These are phyloP conservation scores for Mycena rosella DNA, from an alignment of 768 basidiomycete species.

Conservation along the genomic window DNA sequence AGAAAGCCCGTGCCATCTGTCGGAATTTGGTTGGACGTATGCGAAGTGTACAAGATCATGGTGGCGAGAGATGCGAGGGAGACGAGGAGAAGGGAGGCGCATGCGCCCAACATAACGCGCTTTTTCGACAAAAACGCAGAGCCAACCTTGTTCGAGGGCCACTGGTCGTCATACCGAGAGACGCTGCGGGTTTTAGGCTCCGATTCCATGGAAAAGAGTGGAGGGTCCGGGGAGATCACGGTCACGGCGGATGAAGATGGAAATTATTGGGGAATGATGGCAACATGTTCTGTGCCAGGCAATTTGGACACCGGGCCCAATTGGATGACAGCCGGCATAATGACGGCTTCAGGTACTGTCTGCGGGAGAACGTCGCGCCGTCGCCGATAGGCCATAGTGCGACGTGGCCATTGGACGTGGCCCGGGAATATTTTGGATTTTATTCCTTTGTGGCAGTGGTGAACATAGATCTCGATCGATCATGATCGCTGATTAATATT, in stretches of 20 bases:
- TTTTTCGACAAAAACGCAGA: conserved; percentile 29
- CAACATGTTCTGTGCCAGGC: background rate
- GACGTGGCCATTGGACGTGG: too few species aligned
- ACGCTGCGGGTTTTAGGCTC: conserved; percentile 6
- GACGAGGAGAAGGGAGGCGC: conserved; percentile 44
- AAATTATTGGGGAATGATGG: background rate
- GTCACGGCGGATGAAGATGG: background rate
- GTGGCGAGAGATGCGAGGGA: conserved; percentile 45
- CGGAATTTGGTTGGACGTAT: conserved; percentile 16
- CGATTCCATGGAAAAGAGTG: conserved; percentile 15
- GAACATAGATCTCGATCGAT: too few species aligned
- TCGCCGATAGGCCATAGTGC: too few species aligned
- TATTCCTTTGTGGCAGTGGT: too few species aligned
- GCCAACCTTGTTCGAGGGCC: background rate
- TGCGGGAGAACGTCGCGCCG: too few species aligned
- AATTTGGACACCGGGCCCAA: too few species aligned
- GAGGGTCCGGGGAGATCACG: background rate
- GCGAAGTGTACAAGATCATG: conserved; percentile 42
- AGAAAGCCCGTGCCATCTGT: conserved; percentile 3
- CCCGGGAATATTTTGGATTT: too few species aligned
- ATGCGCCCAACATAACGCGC: conserved; percentile 44
- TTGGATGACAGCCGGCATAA: too few species aligned
- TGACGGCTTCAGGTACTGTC: too few species aligned
- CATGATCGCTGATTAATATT: too few species aligned
- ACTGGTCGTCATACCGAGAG: conserved; percentile 15